phyloP scores from a whole-genome alignment of 192 early-diverging fungal genomes.

The Podila epicladia region DNA sequence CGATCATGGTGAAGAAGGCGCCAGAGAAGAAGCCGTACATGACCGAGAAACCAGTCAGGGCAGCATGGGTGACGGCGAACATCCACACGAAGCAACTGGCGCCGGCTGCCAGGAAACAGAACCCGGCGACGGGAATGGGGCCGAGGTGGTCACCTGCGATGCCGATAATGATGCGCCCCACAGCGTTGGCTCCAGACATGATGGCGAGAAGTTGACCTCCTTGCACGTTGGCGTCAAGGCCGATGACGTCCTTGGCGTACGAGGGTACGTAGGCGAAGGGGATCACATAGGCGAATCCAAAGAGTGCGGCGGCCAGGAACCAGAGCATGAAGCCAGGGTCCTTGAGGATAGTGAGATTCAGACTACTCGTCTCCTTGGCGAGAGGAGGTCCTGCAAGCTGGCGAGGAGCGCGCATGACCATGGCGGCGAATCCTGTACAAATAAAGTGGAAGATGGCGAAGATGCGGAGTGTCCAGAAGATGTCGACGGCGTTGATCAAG shows the following conservation, averaged over 20 bases:
- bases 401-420: conserved; percentile 33
- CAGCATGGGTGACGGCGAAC: conserved; percentile 17
- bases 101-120: conserved; percentile 30
- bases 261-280: conserved; percentile 27
- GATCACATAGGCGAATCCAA: conserved; percentile 28
- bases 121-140: conserved; percentile 24
- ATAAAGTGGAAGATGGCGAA: conserved; percentile 39
- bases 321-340: conserved; percentile 27
- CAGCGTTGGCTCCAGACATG: conserved; percentile 50
- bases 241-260: conserved; percentile 28
- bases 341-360: conserved; percentile 32
- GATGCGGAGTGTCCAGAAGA: conserved; percentile 36
- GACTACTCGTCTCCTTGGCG: background rate
- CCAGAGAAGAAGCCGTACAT: conserved; percentile 39
- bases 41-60: conserved; percentile 17
- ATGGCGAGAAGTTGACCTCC: conserved; percentile 46
- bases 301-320: conserved; percentile 10
- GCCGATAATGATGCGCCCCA: conserved; percentile 40
- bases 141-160: conserved; percentile 42
- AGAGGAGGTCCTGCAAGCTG: conserved; percentile 27
- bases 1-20: conserved; percentile 33
- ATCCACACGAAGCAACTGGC: conserved; percentile 37
- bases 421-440: conserved; percentile 41
- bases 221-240: conserved; percentile 35
- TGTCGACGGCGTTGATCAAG: conserved; percentile 35